A percentile compares a stretch with the other conserved stretches of the same genome.
phyloP scores from a whole-genome alignment of 179 eudicot genomes.

The Patellifolia procumbens region DNA sequence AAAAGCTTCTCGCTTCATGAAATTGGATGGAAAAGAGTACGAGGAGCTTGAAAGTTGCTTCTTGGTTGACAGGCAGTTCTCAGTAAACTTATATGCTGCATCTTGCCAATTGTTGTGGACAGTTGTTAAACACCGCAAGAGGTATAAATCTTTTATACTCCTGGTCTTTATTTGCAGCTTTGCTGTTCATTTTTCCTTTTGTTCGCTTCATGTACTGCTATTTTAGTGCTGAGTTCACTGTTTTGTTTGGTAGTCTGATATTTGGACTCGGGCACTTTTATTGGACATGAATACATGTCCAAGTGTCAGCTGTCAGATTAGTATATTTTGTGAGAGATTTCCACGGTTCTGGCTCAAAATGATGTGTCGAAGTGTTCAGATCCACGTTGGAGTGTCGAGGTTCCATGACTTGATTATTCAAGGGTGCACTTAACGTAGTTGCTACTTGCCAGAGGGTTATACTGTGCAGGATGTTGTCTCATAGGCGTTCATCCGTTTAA shows the following conservation, averaged over 20 bases:
- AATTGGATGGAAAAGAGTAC: slow-evolving; percentile 27
- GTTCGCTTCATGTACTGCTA: neutral
- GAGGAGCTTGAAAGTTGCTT: slow-evolving; percentile 22
- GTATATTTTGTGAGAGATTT: no score
- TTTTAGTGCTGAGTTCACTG: neutral
- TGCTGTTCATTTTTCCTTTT: neutral
- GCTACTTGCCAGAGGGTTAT: neutral
- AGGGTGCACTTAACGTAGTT: neutral
- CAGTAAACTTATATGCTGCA: slow-evolving; percentile 68
- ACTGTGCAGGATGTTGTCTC: neutral
- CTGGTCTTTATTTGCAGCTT: neutral
- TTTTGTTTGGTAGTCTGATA: neutral
- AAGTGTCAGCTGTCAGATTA: no score
- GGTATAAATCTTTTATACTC: slow-evolving; percentile 41
- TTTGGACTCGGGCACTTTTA: neutral
- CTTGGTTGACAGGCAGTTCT: slow-evolving; percentile 56
- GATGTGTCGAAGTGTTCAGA: no score
- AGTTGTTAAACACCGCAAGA: slow-evolving; percentile 69
- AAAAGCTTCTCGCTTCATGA: slow-evolving; percentile 27
- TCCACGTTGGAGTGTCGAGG: no score
- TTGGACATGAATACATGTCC: no score
- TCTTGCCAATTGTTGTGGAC: slow-evolving; percentile 79
- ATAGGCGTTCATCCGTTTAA: neutral
- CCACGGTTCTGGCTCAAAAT: neutral
- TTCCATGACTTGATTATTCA: no score